Evolutionary conservation across 2,329 filamentous ascomycete genomes (phyloP).

Genomic region (Bipolaris cookei): DNA sequence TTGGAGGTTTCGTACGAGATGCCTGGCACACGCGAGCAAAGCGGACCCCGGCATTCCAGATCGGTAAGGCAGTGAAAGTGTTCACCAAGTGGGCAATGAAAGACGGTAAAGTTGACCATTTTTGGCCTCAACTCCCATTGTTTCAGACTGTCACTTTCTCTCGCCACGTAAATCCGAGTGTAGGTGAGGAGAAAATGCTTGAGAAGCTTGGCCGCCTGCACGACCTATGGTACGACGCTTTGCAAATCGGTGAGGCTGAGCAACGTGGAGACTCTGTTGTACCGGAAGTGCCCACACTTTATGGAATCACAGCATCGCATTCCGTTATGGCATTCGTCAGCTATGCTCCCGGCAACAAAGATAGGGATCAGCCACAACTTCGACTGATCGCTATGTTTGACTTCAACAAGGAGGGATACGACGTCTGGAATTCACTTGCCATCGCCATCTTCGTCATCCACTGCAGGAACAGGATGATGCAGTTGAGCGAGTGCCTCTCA

Average conservation of each 20-base stretch:
- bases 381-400: constrained; percentile 61
- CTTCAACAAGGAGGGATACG: constrained; percentile 58
- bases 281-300: constrained; percentile 56
- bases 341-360: constrained; percentile 50
- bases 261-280: constrained; percentile 9
- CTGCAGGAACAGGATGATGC: constrained; percentile 58
- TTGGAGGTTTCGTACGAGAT: constrained; percentile 61
- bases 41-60: constrained; percentile 47
- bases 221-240: constrained; percentile 50
- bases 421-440: constrained; percentile 67
- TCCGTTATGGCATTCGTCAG: constrained; percentile 61
- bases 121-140: constrained; percentile 50
- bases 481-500: constrained; percentile 50
- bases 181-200: constrained; percentile 53
- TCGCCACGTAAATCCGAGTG: constrained; percentile 46
- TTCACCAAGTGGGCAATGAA: constrained; percentile 62
- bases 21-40: constrained; percentile 50
- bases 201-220: constrained; percentile 54
- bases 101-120: constrained; percentile 54
- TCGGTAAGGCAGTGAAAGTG: constrained; percentile 52
- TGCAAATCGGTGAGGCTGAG: constrained; percentile 31
- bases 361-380: constrained; percentile 32
- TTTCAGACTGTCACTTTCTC: constrained; percentile 55
- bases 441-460: constrained; percentile 63
- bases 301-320: constrained; percentile 61